Conservation (phyloP, 2,329 filamentous ascomycete species). For the Tolypocladium album region DNA sequence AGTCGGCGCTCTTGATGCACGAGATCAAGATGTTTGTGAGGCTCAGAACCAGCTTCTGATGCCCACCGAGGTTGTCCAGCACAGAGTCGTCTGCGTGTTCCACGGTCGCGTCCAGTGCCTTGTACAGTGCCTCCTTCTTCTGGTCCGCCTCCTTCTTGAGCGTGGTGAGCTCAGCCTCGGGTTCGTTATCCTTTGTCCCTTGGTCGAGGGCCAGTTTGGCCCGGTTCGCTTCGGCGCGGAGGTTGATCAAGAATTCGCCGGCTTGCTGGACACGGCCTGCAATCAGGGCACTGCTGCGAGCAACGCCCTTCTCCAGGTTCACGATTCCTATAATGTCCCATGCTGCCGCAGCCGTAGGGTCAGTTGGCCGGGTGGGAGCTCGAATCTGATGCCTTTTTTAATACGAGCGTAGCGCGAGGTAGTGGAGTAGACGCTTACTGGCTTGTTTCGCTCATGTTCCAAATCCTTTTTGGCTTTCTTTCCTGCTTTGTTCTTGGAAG, state of each 20-base stretch:
- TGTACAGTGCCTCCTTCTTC: constrained; percentile 37
- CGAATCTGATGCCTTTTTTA: constrained; percentile 20
- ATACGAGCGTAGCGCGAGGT: constrained; percentile 1
- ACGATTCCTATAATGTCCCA: constrained; percentile 45
- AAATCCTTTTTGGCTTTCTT: constrained; percentile 32
- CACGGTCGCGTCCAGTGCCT: constrained; percentile 42
- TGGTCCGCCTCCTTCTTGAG: constrained; percentile 29
- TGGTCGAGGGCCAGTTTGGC: constrained; percentile 34
- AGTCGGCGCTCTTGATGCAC: constrained; percentile 41
- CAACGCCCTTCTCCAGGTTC: constrained; percentile 30
- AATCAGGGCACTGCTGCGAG: constrained; percentile 26
- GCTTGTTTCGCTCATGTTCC: constrained; percentile 28
- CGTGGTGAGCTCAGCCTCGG: constrained; percentile 22
- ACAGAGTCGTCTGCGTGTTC: constrained; percentile 44
- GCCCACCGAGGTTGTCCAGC: constrained; percentile 45
- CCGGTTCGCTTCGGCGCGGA: constrained; percentile 36
- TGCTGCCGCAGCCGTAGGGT: constrained; percentile 34
- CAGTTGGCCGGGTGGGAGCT: constrained; percentile 29
- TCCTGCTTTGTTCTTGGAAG: constrained; percentile 33
- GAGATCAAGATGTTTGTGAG: constrained; percentile 43
- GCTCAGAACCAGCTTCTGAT: constrained; percentile 44
- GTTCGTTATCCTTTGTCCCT: constrained; percentile 28
- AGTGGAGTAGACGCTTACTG: constrained; percentile 17
- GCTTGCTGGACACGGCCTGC: constrained; percentile 39
- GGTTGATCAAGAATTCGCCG: constrained; percentile 36